These are phyloP conservation scores for Boletus tomentosulus DNA, from an alignment of 768 basidiomycete species.

Conservation along the genomic window DNA sequence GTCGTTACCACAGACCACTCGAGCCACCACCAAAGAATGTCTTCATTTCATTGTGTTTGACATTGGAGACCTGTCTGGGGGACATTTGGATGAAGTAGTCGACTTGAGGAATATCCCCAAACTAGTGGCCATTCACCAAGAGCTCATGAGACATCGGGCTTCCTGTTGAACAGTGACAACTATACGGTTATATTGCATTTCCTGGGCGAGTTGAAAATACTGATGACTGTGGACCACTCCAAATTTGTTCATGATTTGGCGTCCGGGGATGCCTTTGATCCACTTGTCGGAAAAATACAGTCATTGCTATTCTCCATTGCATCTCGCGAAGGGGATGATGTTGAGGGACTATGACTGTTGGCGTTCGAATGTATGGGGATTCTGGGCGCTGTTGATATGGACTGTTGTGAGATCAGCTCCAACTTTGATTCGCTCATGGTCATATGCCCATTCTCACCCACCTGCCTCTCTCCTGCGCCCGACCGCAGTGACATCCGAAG, in stretches of 20 bases:
- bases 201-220: constrained; percentile 66
- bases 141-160: constrained; percentile 42
- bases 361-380: constrained; percentile 90
- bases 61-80: constrained; percentile 48
- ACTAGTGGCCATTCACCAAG: constrained; percentile 41
- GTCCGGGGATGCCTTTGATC: constrained; percentile 85
- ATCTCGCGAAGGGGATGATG: constrained; percentile 73
- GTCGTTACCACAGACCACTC: constrained; percentile 49
- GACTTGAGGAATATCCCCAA: constrained; percentile 72
- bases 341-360: constrained; percentile 61
- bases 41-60: constrained; percentile 69
- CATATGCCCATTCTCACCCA: too few relatives aligned
- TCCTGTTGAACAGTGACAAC: constrained; percentile 72
- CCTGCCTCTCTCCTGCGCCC: too few relatives aligned
- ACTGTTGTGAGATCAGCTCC: too few relatives aligned
- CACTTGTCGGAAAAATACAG: constrained; percentile 64
- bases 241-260: constrained; percentile 58
- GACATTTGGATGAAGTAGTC: constrained; percentile 71
- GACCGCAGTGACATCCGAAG: too few relatives aligned
- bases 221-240: constrained; percentile 50
- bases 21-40: constrained; percentile 50
- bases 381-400: constrained; percentile 85
- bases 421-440: too few relatives aligned
- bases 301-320: constrained; percentile 64
- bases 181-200: constrained; percentile 73